These are phyloP conservation scores for Pholiota molesta DNA, from an alignment of 768 basidiomycete species.

Conservation along the genomic window DNA sequence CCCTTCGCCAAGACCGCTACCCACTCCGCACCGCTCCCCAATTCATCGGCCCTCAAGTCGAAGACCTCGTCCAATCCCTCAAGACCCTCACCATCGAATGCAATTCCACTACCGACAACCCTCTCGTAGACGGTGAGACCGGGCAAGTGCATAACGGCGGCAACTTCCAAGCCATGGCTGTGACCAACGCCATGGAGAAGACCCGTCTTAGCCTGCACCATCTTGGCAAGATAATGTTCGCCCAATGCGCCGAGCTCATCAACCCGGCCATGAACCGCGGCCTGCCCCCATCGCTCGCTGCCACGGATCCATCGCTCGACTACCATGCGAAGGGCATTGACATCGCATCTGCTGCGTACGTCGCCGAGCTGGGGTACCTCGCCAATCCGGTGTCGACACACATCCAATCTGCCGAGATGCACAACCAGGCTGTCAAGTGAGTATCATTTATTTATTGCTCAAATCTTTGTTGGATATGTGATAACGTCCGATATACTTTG, in stretches of 20 bases:
- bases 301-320: conserved; percentile 79
- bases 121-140: conserved; percentile 71
- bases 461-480: background rate
- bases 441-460: conserved; percentile 25
- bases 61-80: conserved; percentile 71
- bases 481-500: background rate
- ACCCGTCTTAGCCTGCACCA: conserved; percentile 74
- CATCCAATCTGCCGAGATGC: conserved; percentile 89
- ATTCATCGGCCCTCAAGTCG: conserved; percentile 85
- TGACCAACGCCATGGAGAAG: conserved; percentile 89
- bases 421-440: conserved; percentile 90
- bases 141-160: conserved; percentile 79
- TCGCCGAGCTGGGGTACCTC: conserved; percentile 78
- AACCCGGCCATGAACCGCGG: conserved; percentile 83
- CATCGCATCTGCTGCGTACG: conserved; percentile 82
- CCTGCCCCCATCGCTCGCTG: conserved; percentile 77
- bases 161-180: conserved; percentile 88
- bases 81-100: conserved; percentile 72
- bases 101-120: conserved; percentile 91
- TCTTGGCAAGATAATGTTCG: conserved; percentile 70
- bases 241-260: conserved; percentile 70
- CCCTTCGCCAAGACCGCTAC: conserved; percentile 81
- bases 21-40: conserved; percentile 77
- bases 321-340: conserved; percentile 87
- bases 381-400: conserved; percentile 86